Base-by-base conservation (phyloP, 1,284 basidiomycete species). In the Filobasidium uniguttulatum region DNA sequence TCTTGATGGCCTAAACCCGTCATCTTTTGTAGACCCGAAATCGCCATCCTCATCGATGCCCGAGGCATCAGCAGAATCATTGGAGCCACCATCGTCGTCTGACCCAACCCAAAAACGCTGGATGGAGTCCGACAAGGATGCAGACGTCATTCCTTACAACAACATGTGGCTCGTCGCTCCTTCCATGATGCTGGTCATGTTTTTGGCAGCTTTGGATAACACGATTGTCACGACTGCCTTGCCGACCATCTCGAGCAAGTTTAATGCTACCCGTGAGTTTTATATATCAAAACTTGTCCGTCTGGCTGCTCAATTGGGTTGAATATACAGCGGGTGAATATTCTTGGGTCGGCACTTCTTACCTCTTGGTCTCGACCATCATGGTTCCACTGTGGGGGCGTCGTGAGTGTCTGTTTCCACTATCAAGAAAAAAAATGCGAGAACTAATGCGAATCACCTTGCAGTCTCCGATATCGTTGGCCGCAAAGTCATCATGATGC, bases 161-260 rank as follows among this genome's bases (percentile, higher is more conserved):
- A 51, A 50, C 28, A 45, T 49, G 25, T 46, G 33, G n/a, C 31
- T 55, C 0, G 54, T 55, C 23, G 37, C 52, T 34, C 54, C 54
- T 4, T 33, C 45, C 26, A 26, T 55, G 43, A 46, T 48, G 46
- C 30, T 55, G 1, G 37, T 43, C 25, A 12, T 55, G 29, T 55
- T 55, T 23, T 34, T 55, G 30, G 54, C 50, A 14, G 54, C 54
- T 10, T 34, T 55, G 26, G 54, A 55, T 44, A 33, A 46, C 20
- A 55, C 54, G 5, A 55, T 55, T 44, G 47, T 52, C 19, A 46
- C 51, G 20, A 53, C 51, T 15, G 47, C 46, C 10, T 34, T 53
- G 3, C 51, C 51, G 20, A 53, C 51, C 6, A 53, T 53, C 5
- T 46, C 51, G 23, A 47, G 47, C 35, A 41, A 53, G 15, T 53